These are phyloP conservation scores for Stagonosporopsis cucurbitacearum DNA, from an alignment of 2,329 filamentous ascomycete species.

Conservation along the genomic window DNA sequence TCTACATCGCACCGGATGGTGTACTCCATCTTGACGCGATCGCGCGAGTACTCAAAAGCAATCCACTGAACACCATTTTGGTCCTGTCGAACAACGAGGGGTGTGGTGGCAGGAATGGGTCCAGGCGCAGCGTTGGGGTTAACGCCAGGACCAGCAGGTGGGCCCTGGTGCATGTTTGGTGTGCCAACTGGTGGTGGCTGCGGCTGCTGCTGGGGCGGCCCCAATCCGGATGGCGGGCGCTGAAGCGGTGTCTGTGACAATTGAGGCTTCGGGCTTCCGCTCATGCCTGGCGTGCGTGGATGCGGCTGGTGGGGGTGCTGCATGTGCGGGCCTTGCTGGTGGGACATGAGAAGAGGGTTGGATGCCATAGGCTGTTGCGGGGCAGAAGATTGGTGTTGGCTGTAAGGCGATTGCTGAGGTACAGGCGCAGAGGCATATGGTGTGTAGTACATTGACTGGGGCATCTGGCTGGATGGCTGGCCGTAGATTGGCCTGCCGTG, in stretches of 20 bases:
- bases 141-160: conserved; percentile 59
- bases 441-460: conserved; percentile 82
- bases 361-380: conserved; percentile 62
- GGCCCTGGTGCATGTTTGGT: conserved; percentile 49
- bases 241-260: conserved; percentile 61
- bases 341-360: conserved; percentile 60
- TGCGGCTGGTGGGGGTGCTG: conserved; percentile 51
- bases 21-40: conserved; percentile 99
- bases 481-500: conserved; percentile 83
- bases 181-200: conserved; percentile 51
- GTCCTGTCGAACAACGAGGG: conserved; percentile 90
- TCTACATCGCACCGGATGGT: conserved; percentile 98
- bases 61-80: conserved; percentile 99
- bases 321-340: conserved; percentile 53
- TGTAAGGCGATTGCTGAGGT: conserved; percentile 64
- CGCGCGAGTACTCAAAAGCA: conserved; percentile 95
- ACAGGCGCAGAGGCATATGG: conserved; percentile 56
- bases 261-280: conserved; percentile 62
- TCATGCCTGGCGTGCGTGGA: conserved; percentile 65
- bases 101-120: conserved; percentile 95
- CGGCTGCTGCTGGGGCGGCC: conserved; percentile 49
- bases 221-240: conserved; percentile 60
- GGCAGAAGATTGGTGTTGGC: conserved; percentile 61
- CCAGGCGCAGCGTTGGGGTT: conserved; percentile 93
- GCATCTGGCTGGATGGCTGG: conserved; percentile 77